Evolutionary conservation across 179 eudicot genomes (phyloP).

Genomic region (Gypsophila paniculata): DNA sequence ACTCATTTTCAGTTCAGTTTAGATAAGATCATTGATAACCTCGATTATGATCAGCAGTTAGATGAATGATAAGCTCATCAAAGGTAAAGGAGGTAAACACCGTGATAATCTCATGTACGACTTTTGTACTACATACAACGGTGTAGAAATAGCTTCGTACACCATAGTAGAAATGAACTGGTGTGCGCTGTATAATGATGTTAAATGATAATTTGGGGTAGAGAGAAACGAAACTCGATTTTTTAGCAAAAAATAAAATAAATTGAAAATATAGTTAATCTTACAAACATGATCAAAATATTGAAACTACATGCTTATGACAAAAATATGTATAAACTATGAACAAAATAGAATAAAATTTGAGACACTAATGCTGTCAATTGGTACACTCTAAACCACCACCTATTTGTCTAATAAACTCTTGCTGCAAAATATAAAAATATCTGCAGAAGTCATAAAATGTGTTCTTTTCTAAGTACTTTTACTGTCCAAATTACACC

Average conservation of each 20-base stretch:
- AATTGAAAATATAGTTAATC: too few species aligned
- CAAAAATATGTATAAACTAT: constrained; percentile 40
- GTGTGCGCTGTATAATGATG: too few species aligned
- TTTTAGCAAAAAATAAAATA: constrained; percentile 9
- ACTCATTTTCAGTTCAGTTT: too few species aligned
- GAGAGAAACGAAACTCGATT: constrained; percentile 9
- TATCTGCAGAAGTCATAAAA: constrained; percentile 30
- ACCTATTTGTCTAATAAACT: constrained; percentile 23
- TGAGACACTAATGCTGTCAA: constrained; percentile 24
- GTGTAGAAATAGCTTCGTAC: too few species aligned
- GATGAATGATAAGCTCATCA: too few species aligned
- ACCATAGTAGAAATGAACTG: too few species aligned
- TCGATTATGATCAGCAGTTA: too few species aligned
- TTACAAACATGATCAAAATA: too few species aligned
- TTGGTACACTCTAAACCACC: constrained; percentile 16
- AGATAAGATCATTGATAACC: too few species aligned
- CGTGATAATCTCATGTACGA: too few species aligned
- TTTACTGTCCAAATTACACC: constrained; percentile 27
- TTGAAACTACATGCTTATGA: constrained; percentile 14
- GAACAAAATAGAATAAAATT: constrained; percentile 34
- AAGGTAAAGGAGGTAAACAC: too few species aligned
- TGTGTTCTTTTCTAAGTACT: constrained; percentile 15
- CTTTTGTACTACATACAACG: too few species aligned
- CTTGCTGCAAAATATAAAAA: constrained; percentile 38
- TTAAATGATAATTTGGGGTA: neutral